A percentile compares a stretch with the other conserved stretches of the same genome.
Evolutionary conservation across 1,284 basidiomycete species (phyloP).

Genomic region (Entoloma clypeatum): DNA sequence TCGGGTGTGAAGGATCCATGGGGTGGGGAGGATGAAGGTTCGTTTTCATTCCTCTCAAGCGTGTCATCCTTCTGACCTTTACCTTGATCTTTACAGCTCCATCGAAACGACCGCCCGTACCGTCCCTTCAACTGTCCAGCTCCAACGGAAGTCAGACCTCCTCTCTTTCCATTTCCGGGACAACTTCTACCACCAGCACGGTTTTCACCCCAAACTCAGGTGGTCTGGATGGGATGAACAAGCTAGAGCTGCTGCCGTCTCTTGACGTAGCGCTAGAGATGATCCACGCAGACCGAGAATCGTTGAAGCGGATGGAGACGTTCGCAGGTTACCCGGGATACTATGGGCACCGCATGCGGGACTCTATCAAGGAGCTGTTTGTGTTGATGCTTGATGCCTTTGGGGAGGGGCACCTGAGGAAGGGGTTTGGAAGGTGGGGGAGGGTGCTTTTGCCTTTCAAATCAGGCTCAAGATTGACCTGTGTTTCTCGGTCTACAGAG

Average conservation of each 20-base stretch:
- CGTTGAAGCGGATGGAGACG: constrained; percentile 88
- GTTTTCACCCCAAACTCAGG: constrained; percentile 3
- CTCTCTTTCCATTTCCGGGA: neutral
- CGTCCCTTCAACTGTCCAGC: no score
- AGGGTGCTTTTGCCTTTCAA: no score
- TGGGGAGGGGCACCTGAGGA: constrained; percentile 75
- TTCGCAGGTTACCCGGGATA: constrained; percentile 84
- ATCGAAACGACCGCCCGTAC: no score
- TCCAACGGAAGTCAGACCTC: no score
- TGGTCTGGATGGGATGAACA: constrained; percentile 40
- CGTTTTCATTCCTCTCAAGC: neutral
- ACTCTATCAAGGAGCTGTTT: constrained; percentile 91
- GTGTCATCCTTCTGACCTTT: neutral
- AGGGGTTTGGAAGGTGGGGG: constrained; percentile 84
- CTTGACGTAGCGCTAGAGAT: constrained; percentile 89
- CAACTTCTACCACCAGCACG: no score
- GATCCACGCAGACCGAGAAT: constrained; percentile 89
- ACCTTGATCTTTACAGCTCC: neutral
- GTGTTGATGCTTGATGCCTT: constrained; percentile 79
- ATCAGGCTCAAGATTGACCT: neutral
- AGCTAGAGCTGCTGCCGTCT: constrained; percentile 85
- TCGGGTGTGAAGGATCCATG: constrained; percentile 13
- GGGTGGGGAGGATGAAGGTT: constrained; percentile 11
- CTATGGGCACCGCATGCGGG: constrained; percentile 76
- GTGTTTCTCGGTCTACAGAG: constrained; percentile 40